A percentile compares a stretch with the other conserved stretches of the same genome.
phyloP scores from a whole-genome alignment of 78 protist genomes.

The Mantamonas sphyraenae region DNA sequence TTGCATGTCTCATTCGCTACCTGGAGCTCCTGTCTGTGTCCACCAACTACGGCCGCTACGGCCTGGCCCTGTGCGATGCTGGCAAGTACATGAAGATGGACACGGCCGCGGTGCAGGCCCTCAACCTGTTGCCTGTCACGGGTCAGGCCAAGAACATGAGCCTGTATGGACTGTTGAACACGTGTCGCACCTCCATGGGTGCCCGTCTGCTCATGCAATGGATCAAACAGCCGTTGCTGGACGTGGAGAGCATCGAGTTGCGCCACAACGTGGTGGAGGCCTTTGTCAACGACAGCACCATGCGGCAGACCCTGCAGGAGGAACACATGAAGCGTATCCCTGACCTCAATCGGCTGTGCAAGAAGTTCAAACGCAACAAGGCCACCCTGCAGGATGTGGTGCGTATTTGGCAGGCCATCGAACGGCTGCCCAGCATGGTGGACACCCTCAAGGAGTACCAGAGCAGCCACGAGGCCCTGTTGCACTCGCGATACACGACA shows the following conservation, averaged over 20 bases:
- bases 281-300: constrained; percentile 21
- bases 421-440: no score
- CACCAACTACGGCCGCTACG: constrained; percentile 28
- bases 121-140: constrained; percentile 45
- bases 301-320: constrained; percentile 27
- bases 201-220: constrained; percentile 69
- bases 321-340: constrained; percentile 15
- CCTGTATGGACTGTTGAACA: constrained; percentile 60
- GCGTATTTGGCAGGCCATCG: constrained; percentile 15
- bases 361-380: constrained; percentile 14
- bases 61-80: constrained; percentile 28
- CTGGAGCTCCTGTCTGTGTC: constrained; percentile 21
- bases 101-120: constrained; percentile 67
- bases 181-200: constrained; percentile 83
- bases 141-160: constrained; percentile 10
- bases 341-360: constrained; percentile 40
- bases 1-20: no score
- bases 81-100: constrained; percentile 73
- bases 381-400: constrained; percentile 52
- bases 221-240: constrained; percentile 79
- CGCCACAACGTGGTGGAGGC: constrained; percentile 48
- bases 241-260: constrained; percentile 23
- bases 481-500: no score
- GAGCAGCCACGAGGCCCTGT: no score
- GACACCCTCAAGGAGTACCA: no score